Conservation (phyloP, 305 asterid genomes). For the Fraxinus angustifolia region DNA sequence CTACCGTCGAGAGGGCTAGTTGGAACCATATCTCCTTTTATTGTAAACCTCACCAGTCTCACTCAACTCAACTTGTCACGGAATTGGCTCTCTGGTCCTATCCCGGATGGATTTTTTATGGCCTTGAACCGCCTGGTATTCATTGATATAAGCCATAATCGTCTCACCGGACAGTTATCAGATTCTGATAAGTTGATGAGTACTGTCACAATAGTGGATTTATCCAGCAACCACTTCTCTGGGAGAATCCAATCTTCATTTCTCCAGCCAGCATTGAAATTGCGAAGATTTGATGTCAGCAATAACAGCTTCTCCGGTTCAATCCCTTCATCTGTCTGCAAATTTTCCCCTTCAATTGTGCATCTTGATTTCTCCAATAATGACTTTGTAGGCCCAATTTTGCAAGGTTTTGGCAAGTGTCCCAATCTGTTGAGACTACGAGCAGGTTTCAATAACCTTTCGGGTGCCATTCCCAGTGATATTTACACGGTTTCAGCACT, state of each 20-base stretch:
- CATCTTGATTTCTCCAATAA: conserved; percentile 68
- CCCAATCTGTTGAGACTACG: conserved; percentile 44
- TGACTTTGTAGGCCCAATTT: conserved; percentile 52
- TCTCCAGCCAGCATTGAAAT: conserved; percentile 34
- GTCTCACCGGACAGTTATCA: conserved; percentile 43
- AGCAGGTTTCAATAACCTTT: conserved; percentile 64
- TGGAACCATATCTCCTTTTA: conserved; percentile 45
- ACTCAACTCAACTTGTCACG: conserved; percentile 50
- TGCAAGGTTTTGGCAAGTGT: conserved; percentile 52
- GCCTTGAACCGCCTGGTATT: conserved; percentile 33
- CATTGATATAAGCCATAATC: conserved; percentile 69
- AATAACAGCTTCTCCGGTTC: conserved; percentile 71
- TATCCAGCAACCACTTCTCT: conserved; percentile 63
- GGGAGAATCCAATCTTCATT: conserved; percentile 51
- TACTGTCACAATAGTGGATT: conserved; percentile 36
- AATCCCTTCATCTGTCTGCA: conserved; percentile 57
- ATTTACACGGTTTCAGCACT: conserved; percentile 42
- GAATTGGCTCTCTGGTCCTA: conserved; percentile 52
- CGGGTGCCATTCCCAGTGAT: conserved; percentile 60
- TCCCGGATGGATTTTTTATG: conserved; percentile 51
- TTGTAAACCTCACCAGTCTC: conserved; percentile 49
- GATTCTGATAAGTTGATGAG: conserved; percentile 34
- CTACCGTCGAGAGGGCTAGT: conserved; percentile 63
- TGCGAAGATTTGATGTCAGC: conserved; percentile 58
- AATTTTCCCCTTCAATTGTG: conserved; percentile 32